Base-by-base conservation (phyloP, 129 eudicot species). In the Flaveria bidentis region DNA sequence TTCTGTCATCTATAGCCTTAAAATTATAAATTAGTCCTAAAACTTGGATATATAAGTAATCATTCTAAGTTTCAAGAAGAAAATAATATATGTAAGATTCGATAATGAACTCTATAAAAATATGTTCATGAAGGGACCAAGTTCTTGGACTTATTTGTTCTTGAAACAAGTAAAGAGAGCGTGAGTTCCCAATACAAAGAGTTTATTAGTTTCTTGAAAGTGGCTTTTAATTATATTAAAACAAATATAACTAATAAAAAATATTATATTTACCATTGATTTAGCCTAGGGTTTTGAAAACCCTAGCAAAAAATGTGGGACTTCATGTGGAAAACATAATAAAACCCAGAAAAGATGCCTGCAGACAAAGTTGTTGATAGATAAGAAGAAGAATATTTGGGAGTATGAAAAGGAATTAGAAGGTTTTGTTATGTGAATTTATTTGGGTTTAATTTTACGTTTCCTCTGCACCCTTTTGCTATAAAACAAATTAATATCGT, bases 321-420 rank as follows among this genome's bases (percentile, higher is more conserved):
- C 72, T 74, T 79, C 80, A 84, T 79, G 82, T 90, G 88, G 86
- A 88, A 85, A 87, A 89, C 92, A 92, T 91, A 85, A 87, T 89
- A 85, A 89, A 85, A 87, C 92, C 92, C 85, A 88, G 76, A 80
- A 80, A 80, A 86, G 94, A 88, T 88, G 97, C 92, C 88, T 80
- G 71, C 84, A 85, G 92, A 91, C 95, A 87, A 92, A 88, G 91
- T 85, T 85, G 92, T 89, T 84, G 88, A 89, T 89, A 88, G 86
- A 89, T 89, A 85, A 89, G 90, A 82, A 85, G 86, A 44, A 89
- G 97, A 89, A 92, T 89, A 92, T 92, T 85, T 92, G 88, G 92
- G 96, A 85, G 87, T 85, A 76, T 86, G 90, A 85, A 82, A 80
- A 87, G 91, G 97, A 89, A 92, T 92, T 89, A 92, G 92, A 92